Conservation (phyloP, 129 eudicot species). For the Solidago caesia region DNA sequence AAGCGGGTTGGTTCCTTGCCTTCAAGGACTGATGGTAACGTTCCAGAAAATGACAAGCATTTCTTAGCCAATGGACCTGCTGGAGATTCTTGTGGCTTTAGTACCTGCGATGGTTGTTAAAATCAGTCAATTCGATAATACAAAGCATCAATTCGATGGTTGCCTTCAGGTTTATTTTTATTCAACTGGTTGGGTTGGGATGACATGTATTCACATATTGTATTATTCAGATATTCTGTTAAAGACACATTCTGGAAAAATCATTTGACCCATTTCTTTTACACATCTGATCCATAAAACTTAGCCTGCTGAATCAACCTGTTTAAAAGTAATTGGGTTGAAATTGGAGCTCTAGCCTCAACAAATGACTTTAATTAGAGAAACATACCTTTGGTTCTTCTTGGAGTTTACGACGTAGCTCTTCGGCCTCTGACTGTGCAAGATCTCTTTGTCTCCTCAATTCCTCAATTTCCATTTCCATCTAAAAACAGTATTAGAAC, state of each 20-base stretch:
- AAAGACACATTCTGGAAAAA: too few relatives aligned
- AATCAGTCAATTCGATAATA: not conserved
- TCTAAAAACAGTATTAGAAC: constrained; percentile 34
- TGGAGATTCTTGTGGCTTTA: constrained; percentile 41
- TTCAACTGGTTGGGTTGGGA: too few relatives aligned
- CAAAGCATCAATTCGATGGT: too few relatives aligned
- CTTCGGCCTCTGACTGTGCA: constrained; percentile 76
- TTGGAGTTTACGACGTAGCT: constrained; percentile 73
- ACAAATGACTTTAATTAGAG: not conserved
- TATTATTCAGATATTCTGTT: too few relatives aligned
- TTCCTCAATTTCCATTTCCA: constrained; percentile 94
- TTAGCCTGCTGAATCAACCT: too few relatives aligned
- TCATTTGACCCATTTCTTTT: too few relatives aligned
- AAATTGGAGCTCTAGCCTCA: not conserved
- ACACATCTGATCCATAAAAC: too few relatives aligned
- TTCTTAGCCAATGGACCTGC: constrained; percentile 62
- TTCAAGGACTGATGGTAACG: constrained; percentile 56
- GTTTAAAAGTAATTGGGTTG: not conserved
- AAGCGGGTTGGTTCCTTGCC: constrained; percentile 47
- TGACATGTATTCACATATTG: too few relatives aligned
- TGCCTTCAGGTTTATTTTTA: too few relatives aligned
- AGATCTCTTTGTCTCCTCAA: constrained; percentile 84
- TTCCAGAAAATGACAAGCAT: constrained; percentile 75
- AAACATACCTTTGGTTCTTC: constrained; percentile 54
- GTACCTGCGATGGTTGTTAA: constrained; percentile 34